A percentile compares a stretch with the other conserved stretches of the same genome.
Conservation (phyloP, 768 basidiomycete species). For the Lactarius vividus region DNA sequence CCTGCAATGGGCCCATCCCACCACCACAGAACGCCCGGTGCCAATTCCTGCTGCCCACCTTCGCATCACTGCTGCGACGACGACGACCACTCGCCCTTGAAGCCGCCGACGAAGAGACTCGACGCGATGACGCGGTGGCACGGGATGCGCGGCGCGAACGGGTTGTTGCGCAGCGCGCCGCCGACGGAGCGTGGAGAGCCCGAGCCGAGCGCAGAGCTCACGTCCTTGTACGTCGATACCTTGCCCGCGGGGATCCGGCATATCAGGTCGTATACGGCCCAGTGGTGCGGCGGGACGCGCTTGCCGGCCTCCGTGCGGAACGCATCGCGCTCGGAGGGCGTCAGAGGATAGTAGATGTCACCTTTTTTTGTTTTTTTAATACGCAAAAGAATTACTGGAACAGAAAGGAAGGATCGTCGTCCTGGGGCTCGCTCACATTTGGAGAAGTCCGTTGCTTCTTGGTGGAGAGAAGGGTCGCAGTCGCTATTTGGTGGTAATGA, state of each 20-base stretch:
- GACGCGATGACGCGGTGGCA: conserved; percentile 71
- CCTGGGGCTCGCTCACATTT: conserved; percentile 3
- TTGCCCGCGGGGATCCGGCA: conserved; percentile 22
- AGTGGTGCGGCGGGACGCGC: conserved; percentile 28
- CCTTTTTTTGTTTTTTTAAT: conserved; percentile 10
- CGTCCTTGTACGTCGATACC: conserved; percentile 29
- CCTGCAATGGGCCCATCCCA: conserved; percentile 23
- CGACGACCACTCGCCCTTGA: conserved; percentile 52
- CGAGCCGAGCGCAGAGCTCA: conserved; percentile 46
- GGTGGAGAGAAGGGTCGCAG: not conserved
- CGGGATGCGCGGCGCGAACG: conserved; percentile 64
- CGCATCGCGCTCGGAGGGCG: conserved; percentile 18
- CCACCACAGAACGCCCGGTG: conserved; percentile 20
- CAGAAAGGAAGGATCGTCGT: too few relatives aligned
- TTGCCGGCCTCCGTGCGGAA: conserved; percentile 26
- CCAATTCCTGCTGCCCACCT: conserved; percentile 16
- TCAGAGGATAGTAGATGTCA: conserved; percentile 20
- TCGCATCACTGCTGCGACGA: not conserved
- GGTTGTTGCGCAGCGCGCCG: conserved; percentile 58
- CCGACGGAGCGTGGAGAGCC: conserved; percentile 75
- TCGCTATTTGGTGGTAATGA: not conserved
- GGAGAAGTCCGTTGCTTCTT: conserved; percentile 5
- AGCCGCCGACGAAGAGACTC: conserved; percentile 59
- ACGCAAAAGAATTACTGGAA: not conserved
- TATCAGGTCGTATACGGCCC: conserved; percentile 28